Evolutionary conservation across 2,329 filamentous ascomycete species (phyloP).

Genomic region (Pseudocercospora ulei): DNA sequence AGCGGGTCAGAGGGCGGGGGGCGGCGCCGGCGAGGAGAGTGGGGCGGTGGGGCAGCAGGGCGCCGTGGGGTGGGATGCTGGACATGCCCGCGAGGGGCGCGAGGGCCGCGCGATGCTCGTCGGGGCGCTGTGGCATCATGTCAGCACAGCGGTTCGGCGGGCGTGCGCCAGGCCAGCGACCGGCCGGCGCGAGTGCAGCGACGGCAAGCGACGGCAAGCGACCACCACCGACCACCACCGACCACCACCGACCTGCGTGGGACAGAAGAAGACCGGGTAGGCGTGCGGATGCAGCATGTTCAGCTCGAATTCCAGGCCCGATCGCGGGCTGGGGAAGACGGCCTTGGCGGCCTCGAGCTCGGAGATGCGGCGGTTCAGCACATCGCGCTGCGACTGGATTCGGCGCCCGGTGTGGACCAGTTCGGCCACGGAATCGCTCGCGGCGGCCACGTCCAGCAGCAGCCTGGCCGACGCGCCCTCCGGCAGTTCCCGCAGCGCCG

Average conservation of each 20-base stretch:
- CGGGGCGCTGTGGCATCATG: not conserved
- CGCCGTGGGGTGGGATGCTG: not conserved
- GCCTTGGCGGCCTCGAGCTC: constrained; percentile 8
- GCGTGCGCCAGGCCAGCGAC: too few species aligned
- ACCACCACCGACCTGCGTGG: not conserved
- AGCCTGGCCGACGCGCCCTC: constrained; percentile 3
- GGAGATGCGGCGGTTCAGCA: constrained; percentile 5
- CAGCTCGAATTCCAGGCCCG: constrained; percentile 10
- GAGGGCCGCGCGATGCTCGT: not conserved
- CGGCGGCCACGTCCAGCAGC: constrained; percentile 4
- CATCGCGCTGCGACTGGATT: constrained; percentile 7
- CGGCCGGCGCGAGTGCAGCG: too few species aligned
- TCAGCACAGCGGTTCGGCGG: not conserved
- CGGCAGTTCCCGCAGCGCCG: constrained; percentile 8
- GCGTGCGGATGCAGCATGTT: constrained; percentile 6
- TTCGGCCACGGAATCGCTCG: constrained; percentile 1
- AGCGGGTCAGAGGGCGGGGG: not conserved
- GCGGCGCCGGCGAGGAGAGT: too few species aligned
- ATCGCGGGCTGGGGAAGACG: constrained; percentile 8
- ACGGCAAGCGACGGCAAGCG: too few species aligned
- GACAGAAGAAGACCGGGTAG: constrained; percentile 7
- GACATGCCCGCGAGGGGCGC: not conserved
- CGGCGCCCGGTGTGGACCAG: constrained; percentile 5
- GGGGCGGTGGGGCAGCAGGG: not conserved
- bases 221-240: too few species aligned